Base-by-base conservation (phyloP, 441 rosid genomes). In the Populus hybrid region DNA sequence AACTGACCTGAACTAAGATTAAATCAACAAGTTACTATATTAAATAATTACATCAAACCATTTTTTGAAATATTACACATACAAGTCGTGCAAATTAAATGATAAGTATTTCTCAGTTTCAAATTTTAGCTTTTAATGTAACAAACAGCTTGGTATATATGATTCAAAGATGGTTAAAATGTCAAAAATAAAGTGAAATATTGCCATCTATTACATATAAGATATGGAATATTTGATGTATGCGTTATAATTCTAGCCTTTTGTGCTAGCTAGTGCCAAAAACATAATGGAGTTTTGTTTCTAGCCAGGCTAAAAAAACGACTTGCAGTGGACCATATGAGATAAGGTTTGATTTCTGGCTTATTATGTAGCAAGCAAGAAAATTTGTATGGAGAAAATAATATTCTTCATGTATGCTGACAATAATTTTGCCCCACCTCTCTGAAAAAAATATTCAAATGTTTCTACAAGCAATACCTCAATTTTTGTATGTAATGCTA, bases 91-190 rank as follows among this genome's bases (percentile, higher is more conserved):
- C 42, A 38, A 2, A 38, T 38, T 38, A 9, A 3, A 38, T 38
- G 11, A 9, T 38, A 36, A 36, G 11, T 38, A 70, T 21, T 50
- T 57, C 26, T 36, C 69, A 70, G 7, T 30, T 76, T 26, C 79
- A 77, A 70, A 40, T 26, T 36, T 63, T 30, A 63, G 79, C 70
- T 77, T 63, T 76, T 67, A 5, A 64, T 67, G 10, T 5, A 1
- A 40, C 19, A 9, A 7, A 14, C 42, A 38, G 10, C 1, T 19
- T 7, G 9, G 40, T 36, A 36, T 8, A 36, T 8, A 21, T 23
- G 12, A 5, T 34, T 53, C 16, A 26, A 50, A 72, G 9, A 12
- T 16, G 32, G 32, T 65, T 34, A 21, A 36, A 63, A 35, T 61
- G 70, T 74, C 24, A 23, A 67, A 72, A 14, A 16, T 7, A 28